Base-by-base conservation (phyloP, 148 eudicot genomes). In the Pouteria glomerata region DNA sequence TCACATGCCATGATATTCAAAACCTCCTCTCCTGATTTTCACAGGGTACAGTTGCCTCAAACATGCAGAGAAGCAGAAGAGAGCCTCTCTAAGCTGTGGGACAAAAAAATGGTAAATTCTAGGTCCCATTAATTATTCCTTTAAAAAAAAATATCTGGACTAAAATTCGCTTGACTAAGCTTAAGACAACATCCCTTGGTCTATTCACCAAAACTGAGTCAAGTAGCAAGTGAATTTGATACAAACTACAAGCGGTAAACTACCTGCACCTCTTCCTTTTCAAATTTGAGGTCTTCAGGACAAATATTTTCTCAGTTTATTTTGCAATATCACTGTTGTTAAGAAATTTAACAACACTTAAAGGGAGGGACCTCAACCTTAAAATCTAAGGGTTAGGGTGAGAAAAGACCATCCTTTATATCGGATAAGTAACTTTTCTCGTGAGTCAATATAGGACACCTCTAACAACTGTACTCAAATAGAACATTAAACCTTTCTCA, bases 1-100 rank as follows among this genome's bases (percentile, higher is more conserved):
- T 88, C 89, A 52, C 89, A 85, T 0, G 92, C 89, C 31, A 85
- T 56, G 10, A 80, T 67, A 62, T 85, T 88, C 77, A 82, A 72
- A 8, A 57, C 62, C 42, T 8, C 71, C 79, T 72, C 16, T 73
- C 55, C 8, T 57, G 34, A 21, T 73, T 71, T 30, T 82, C 85
- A 10, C 70, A 21, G 0, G 63, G 42, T 27, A 75, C n/a, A 18
- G 68, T 73, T 0, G 72, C 72, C 12, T 82, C 85, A 26, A 78
- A 63, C 82, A 82, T 82, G 77, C 35, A 7, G 78, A 70, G 65
- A 34, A 78, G 8, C 75, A 72, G 53, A 68, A 73, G n/a, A 82
- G 48, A 0, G 82, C 82, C 21, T 78, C 77, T 42, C 75, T 33
- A 37, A 82, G 78, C 30, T 82, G 18, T 18, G 82, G 68, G 23